Evolutionary conservation across 495 filamentous ascomycete species (phyloP).

Genomic region (Hyaloscypha bicolor): DNA sequence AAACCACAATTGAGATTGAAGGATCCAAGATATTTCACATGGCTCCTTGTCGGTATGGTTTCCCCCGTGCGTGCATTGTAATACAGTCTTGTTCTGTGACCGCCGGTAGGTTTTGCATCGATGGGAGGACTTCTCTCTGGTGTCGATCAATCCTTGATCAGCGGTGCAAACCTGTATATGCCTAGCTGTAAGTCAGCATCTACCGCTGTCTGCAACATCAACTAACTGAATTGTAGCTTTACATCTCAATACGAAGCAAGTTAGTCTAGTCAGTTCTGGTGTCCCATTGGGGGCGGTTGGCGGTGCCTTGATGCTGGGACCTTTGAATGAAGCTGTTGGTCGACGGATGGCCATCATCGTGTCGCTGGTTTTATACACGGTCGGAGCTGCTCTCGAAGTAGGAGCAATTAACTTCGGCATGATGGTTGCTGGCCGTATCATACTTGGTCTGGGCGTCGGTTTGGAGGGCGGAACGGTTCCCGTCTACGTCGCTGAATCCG

Average conservation of each 20-base stretch:
- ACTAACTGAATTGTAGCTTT: slow-evolving; percentile 36
- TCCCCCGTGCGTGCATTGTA: not conserved
- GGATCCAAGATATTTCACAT: slow-evolving; percentile 51
- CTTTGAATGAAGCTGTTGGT: slow-evolving; percentile 59
- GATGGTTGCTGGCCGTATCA: slow-evolving; percentile 61
- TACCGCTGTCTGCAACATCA: not conserved
- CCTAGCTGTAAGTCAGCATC: slow-evolving; percentile 35
- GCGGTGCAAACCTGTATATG: slow-evolving; percentile 60
- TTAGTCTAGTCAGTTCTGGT: slow-evolving; percentile 57
- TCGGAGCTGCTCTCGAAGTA: slow-evolving; percentile 61
- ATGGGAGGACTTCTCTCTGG: slow-evolving; percentile 65
- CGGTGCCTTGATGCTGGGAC: slow-evolving; percentile 59
- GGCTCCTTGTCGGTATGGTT: slow-evolving; percentile 54
- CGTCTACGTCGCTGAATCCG: slow-evolving; percentile 54
- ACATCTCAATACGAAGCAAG: slow-evolving; percentile 44
- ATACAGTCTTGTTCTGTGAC: not conserved
- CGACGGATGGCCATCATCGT: slow-evolving; percentile 61
- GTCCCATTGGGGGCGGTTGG: slow-evolving; percentile 64
- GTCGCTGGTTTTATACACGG: slow-evolving; percentile 57
- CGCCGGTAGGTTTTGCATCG: slow-evolving; percentile 48
- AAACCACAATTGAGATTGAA: slow-evolving; percentile 29
- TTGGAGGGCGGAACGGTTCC: slow-evolving; percentile 63
- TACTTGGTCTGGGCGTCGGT: slow-evolving; percentile 62
- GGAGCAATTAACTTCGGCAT: slow-evolving; percentile 60
- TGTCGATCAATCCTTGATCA: slow-evolving; percentile 63